Conservation (phyloP, 2,329 filamentous ascomycete species). For the Sporothrix mexicana region DNA sequence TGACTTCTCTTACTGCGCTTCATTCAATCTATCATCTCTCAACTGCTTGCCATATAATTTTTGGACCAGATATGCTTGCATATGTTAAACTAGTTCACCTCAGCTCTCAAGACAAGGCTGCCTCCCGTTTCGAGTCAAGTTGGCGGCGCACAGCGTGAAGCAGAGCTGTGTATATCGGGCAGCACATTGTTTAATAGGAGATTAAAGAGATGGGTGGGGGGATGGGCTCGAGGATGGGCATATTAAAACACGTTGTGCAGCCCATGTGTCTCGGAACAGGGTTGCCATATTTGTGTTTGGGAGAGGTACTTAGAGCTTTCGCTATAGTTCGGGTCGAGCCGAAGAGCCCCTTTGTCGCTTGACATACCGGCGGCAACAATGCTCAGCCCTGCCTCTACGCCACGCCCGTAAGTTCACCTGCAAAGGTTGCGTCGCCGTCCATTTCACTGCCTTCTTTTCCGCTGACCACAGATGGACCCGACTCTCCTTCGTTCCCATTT, state of each 20-base stretch:
- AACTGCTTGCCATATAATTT: neutral
- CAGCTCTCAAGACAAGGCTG: neutral
- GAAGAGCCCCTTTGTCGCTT: too few relatives aligned
- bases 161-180: neutral
- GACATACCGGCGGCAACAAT: neutral
- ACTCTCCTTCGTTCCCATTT: neutral
- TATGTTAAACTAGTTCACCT: neutral
- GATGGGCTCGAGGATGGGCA: too few relatives aligned
- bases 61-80: neutral
- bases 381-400: neutral
- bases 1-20: neutral
- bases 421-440: neutral
- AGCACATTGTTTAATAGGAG: neutral
- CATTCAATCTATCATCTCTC: neutral
- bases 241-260: neutral
- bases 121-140: neutral
- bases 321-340: neutral
- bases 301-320: neutral
- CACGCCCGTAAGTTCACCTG: slow-evolving; percentile 12
- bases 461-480: too few relatives aligned
- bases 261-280: neutral
- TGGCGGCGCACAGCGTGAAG: neutral
- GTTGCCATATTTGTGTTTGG: neutral
- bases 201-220: neutral
- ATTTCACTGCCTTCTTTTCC: neutral